phyloP scores from a whole-genome alignment of 2,329 filamentous ascomycete species.

The Cordyceps fumosorosea region DNA sequence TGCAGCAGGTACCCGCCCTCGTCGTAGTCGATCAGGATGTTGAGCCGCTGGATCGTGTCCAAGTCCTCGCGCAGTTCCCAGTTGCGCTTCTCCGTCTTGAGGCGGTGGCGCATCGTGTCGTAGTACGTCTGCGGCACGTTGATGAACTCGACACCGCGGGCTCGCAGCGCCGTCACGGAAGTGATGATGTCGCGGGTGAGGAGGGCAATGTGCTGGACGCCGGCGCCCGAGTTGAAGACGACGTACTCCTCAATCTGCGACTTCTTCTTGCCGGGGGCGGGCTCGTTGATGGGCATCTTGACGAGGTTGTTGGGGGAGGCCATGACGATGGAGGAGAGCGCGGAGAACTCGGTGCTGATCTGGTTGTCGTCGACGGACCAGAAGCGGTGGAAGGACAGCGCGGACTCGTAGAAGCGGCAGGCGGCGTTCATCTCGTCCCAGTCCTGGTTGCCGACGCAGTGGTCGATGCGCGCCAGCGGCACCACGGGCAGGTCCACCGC shows the following conservation, averaged over 20 bases:
- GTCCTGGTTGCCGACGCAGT: conserved; percentile 95
- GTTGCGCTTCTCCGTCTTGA: conserved; percentile 55
- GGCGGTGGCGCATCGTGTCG: conserved; percentile 62
- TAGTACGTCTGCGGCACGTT: conserved; percentile 85
- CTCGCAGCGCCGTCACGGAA: conserved; percentile 69
- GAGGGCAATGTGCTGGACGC: conserved; percentile 90
- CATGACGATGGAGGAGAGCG: conserved; percentile 87
- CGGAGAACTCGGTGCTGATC: conserved; percentile 88
- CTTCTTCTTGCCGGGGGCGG: conserved; percentile 81
- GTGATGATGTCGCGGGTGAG: conserved; percentile 73
- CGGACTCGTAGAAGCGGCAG: conserved; percentile 73
- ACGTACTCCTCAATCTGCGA: conserved; percentile 93
- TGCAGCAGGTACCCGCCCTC: conserved; percentile 78
- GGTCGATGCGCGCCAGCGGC: conserved; percentile 71
- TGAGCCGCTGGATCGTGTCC: conserved; percentile 66
- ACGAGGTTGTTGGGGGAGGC: conserved; percentile 74
- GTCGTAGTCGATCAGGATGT: conserved; percentile 93
- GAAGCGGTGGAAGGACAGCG: conserved; percentile 91
- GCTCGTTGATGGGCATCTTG: conserved; percentile 99
- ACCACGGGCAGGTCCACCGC: conserved; percentile 53
- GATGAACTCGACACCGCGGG: conserved; percentile 91
- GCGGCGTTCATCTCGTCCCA: conserved; percentile 78
- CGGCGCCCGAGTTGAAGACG: conserved; percentile 80
- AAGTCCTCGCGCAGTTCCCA: conserved; percentile 74
- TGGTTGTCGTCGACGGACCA: conserved; percentile 93